Conservation (phyloP, 345 rosid species). For the Acer negundo region DNA sequence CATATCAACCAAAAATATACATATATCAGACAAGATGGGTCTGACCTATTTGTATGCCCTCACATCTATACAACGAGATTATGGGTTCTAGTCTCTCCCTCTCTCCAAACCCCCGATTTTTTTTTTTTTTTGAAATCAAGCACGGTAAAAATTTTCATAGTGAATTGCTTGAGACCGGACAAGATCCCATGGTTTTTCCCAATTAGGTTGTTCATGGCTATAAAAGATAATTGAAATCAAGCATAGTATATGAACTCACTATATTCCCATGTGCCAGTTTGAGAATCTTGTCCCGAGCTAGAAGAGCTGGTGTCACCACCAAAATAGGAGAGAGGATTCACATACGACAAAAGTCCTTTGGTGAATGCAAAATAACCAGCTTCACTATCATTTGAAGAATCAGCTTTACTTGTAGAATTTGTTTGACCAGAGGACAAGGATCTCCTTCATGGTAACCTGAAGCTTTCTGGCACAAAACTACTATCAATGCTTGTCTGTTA, state of each 20-base stretch:
- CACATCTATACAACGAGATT: too few species aligned
- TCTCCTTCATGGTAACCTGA: slow-evolving; percentile 39
- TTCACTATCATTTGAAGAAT: slow-evolving; percentile 35
- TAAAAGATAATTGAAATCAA: neutral
- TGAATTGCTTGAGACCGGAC: too few species aligned
- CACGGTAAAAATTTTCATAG: neutral
- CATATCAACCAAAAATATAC: too few species aligned
- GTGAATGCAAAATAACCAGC: slow-evolving; percentile 67
- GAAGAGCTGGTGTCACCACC: slow-evolving; percentile 51
- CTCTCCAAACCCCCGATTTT: too few species aligned
- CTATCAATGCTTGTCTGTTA: slow-evolving; percentile 83
- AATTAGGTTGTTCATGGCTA: neutral
- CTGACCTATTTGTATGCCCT: too few species aligned
- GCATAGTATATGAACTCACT: slow-evolving; percentile 32
- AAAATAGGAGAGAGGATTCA: slow-evolving; percentile 81
- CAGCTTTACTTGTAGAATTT: slow-evolving; percentile 26
- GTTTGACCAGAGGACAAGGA: slow-evolving; percentile 34
- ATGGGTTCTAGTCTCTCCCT: too few species aligned
- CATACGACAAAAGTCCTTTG: slow-evolving; percentile 58
- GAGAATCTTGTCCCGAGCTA: slow-evolving; percentile 46
- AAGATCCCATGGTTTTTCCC: too few species aligned
- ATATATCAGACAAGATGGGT: too few species aligned
- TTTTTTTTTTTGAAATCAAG: neutral
- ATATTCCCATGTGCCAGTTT: slow-evolving; percentile 44
- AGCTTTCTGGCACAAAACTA: slow-evolving; percentile 57